Percentiles rank a stretch among this genome's conserved stretches.
phyloP scores from a whole-genome alignment of 345 rosid genomes.

The Isatis tinctoria region DNA sequence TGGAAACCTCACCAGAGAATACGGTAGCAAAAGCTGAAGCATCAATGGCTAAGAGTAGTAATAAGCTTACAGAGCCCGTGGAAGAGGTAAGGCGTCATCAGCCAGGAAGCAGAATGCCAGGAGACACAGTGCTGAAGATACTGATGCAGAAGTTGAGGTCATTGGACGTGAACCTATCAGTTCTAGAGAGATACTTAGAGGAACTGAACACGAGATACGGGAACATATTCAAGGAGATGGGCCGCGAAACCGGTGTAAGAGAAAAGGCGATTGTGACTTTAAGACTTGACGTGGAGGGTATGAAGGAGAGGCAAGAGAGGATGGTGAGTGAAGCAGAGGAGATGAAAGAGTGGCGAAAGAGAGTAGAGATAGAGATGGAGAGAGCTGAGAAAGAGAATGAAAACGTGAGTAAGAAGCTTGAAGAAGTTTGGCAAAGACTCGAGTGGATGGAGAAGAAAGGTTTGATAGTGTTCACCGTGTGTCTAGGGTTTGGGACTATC shows the following conservation, averaged over 20 bases:
- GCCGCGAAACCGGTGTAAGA: slow-evolving; percentile 55
- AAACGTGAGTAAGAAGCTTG: slow-evolving; percentile 30
- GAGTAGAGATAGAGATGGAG: slow-evolving; percentile 41
- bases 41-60: slow-evolving; percentile 27
- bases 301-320: slow-evolving; percentile 46
- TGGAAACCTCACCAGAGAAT: slow-evolving; percentile 34
- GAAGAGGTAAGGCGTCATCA: slow-evolving; percentile 70
- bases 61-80: slow-evolving; percentile 39
- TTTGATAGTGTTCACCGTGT: slow-evolving; percentile 53
- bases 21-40: slow-evolving; percentile 36
- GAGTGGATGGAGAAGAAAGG: slow-evolving; percentile 75
- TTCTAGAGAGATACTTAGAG: slow-evolving; percentile 82
- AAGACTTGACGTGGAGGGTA: slow-evolving; percentile 46
- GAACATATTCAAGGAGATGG: slow-evolving; percentile 67
- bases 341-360: slow-evolving; percentile 71
- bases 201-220: slow-evolving; percentile 72
- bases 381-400: slow-evolving; percentile 34
- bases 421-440: slow-evolving; percentile 46
- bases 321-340: slow-evolving; percentile 66
- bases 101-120: slow-evolving; percentile 85
- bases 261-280: slow-evolving; percentile 44
- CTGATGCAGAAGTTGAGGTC: slow-evolving; percentile 92
- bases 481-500: slow-evolving; percentile 50
- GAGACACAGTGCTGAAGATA: slow-evolving; percentile 88
- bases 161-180: slow-evolving; percentile 72